phyloP scores from a whole-genome alignment of 495 filamentous ascomycete species.

The Patellaria atrata region DNA sequence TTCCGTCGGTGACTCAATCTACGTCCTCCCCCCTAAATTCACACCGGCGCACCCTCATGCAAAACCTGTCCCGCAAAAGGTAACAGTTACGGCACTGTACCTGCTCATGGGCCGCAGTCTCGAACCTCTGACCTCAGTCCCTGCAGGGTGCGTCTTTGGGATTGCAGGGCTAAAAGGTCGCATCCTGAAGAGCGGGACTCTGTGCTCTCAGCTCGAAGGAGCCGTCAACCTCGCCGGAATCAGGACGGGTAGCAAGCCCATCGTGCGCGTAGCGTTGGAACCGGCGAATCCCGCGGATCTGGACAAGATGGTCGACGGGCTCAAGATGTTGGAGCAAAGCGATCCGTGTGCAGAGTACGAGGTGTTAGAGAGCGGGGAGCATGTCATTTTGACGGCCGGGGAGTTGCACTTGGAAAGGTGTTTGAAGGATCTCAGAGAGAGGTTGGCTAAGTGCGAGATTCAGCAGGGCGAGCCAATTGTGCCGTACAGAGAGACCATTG shows the following conservation, averaged over 20 bases:
- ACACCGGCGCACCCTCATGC: slow-evolving; percentile 63
- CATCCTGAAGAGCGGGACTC: slow-evolving; percentile 85
- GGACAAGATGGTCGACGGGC: slow-evolving; percentile 80
- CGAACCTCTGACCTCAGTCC: slow-evolving; percentile 68
- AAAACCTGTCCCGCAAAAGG: slow-evolving; percentile 63
- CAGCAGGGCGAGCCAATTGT: slow-evolving; percentile 90
- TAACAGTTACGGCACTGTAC: slow-evolving; percentile 78
- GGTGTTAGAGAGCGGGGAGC: slow-evolving; percentile 82
- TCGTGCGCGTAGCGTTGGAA: slow-evolving; percentile 89
- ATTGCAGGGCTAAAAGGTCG: slow-evolving; percentile 83
- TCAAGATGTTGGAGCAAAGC: slow-evolving; percentile 80
- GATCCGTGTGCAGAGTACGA: slow-evolving; percentile 96
- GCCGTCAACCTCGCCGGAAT: slow-evolving; percentile 87
- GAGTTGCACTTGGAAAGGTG: slow-evolving; percentile 92
- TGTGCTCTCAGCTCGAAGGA: slow-evolving; percentile 79
- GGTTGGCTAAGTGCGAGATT: slow-evolving; percentile 90
- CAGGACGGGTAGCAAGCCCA: slow-evolving; percentile 62
- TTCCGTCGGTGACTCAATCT: slow-evolving; percentile 77
- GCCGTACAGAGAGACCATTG: slow-evolving; percentile 86
- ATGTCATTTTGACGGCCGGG: slow-evolving; percentile 86
- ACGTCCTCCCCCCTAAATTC: slow-evolving; percentile 86
- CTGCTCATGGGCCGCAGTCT: slow-evolving; percentile 89
- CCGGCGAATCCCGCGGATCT: slow-evolving; percentile 77
- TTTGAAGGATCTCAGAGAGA: slow-evolving; percentile 80
- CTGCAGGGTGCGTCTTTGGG: slow-evolving; percentile 92